phyloP scores from a whole-genome alignment of 352 stramenopile genomes.

The Phytophthora agathidicida region DNA sequence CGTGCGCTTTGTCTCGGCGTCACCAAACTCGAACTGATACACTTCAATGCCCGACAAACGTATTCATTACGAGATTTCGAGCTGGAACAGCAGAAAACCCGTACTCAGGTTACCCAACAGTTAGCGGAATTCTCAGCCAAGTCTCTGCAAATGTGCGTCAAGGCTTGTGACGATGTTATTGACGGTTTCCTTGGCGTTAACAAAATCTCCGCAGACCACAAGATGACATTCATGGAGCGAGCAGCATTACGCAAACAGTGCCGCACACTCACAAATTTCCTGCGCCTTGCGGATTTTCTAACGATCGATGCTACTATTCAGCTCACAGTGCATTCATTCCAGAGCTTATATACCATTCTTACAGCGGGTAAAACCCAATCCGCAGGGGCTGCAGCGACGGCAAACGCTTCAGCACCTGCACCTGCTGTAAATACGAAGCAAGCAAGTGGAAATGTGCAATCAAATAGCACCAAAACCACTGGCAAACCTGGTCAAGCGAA shows the following conservation, averaged over 20 bases:
- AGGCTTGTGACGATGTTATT: conserved; percentile 92
- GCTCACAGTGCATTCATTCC: conserved; percentile 83
- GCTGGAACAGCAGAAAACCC: conserved; percentile 62
- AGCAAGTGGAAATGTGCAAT: background rate
- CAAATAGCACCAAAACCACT: conserved; percentile 7
- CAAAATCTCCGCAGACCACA: conserved; percentile 93
- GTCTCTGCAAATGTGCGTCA: conserved; percentile 85
- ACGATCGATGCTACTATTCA: conserved; percentile 90
- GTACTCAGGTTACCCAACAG: conserved; percentile 57
- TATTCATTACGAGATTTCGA: conserved; percentile 88
- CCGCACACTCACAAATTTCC: conserved; percentile 91
- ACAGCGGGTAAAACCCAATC: conserved; percentile 52
- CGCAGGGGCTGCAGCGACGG: background rate
- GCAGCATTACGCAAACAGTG: conserved; percentile 92
- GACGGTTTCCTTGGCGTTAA: conserved; percentile 92
- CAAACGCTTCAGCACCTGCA: background rate
- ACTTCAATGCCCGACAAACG: conserved; percentile 68
- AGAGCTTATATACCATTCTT: conserved; percentile 60
- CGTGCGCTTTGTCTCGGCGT: conserved; percentile 79
- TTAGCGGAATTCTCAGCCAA: conserved; percentile 67
- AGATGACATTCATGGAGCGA: conserved; percentile 97
- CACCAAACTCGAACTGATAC: conserved; percentile 64
- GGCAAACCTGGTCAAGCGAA: conserved; percentile 21
- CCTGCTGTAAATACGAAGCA: background rate
- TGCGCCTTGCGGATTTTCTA: conserved; percentile 92